Base-by-base conservation (phyloP, 441 rosid species). In the Euphorbia schlechtendalii region DNA sequence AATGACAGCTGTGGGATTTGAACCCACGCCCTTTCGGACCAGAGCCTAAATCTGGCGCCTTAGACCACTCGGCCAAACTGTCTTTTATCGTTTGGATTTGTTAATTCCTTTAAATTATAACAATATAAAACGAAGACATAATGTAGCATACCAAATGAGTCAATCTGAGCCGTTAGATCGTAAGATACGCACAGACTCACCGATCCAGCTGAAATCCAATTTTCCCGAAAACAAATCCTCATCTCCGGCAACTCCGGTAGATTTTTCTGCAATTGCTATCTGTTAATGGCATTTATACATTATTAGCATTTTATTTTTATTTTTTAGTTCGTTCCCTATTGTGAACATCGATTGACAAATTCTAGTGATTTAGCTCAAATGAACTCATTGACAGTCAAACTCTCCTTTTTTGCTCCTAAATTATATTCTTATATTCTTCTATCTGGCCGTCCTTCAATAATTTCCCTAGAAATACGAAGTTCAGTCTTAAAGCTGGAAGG, bases 21-120 rank as follows among this genome's bases (percentile, higher is more conserved):
- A 89, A 91, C 90, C 94, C 92, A 84, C 86, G 96, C 96, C 92
- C 96, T 86, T 87, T 87, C 89, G 91, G 94, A 91, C 92, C 92
- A 85, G 88, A 87, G 89, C 92, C 97, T 86, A 87, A 91, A 87
- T 84, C 92, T 91, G 90, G 96, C 94, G 90, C 96, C 96, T 85
- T 86, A 85, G 95, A 88, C 95, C 95, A 88, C 89, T 83, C 90
- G 89, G 89, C 94, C 94, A 87, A 87, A 87, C 87, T 84, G 94
- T 85, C 88, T 32, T 32, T 32, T n/a, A n/a, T n/a, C n/a, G n/a
- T n/a, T n/a, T n/a, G n/a, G n/a, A n/a, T n/a, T n/a, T n/a, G n/a
- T n/a, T n/a, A n/a, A n/a, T n/a, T n/a, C n/a, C n/a, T n/a, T n/a
- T n/a, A n/a, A n/a, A n/a, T n/a, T n/a, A n/a, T n/a, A n/a, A n/a